Evolutionary conservation across 2,329 filamentous ascomycete species (phyloP).

Genomic region (Pseudocercospora crystallina): DNA sequence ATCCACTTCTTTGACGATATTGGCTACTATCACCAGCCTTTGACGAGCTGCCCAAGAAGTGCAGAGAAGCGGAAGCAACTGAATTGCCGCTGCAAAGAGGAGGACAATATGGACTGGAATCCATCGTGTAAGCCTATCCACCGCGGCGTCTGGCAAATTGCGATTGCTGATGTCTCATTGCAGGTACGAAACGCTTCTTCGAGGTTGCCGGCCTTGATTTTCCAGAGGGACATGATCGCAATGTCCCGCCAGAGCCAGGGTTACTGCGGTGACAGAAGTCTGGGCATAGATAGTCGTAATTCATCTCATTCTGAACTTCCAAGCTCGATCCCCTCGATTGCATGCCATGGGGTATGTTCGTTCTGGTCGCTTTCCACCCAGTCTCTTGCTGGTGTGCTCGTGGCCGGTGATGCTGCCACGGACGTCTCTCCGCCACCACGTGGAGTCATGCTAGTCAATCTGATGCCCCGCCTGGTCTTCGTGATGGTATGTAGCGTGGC

Average conservation of each 20-base stretch:
- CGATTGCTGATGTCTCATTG: background rate
- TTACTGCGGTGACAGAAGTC: background rate
- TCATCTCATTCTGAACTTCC: too few species aligned
- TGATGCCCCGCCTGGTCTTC: too few species aligned
- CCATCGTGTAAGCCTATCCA: background rate
- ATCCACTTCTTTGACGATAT: slow-evolving; percentile 6
- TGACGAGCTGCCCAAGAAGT: background rate
- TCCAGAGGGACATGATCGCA: background rate
- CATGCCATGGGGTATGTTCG: too few species aligned
- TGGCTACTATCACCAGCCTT: slow-evolving; percentile 4
- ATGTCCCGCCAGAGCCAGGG: background rate
- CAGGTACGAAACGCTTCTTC: slow-evolving; percentile 2
- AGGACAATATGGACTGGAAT: slow-evolving; percentile 1
- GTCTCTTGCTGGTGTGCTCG: too few species aligned
- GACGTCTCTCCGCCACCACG: too few species aligned
- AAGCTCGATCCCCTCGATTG: too few species aligned
- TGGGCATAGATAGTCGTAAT: background rate
- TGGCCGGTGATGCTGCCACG: too few species aligned
- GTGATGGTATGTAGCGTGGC: too few species aligned
- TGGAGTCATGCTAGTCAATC: too few species aligned
- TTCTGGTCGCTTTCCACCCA: too few species aligned
- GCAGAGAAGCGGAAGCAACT: background rate
- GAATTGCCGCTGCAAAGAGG: slow-evolving; percentile 1
- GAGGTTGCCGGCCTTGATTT: slow-evolving; percentile 1
- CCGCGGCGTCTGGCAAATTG: too few species aligned